Base-by-base conservation (phyloP, 2,329 filamentous ascomycete species). In the Niveomyces coronatus region DNA sequence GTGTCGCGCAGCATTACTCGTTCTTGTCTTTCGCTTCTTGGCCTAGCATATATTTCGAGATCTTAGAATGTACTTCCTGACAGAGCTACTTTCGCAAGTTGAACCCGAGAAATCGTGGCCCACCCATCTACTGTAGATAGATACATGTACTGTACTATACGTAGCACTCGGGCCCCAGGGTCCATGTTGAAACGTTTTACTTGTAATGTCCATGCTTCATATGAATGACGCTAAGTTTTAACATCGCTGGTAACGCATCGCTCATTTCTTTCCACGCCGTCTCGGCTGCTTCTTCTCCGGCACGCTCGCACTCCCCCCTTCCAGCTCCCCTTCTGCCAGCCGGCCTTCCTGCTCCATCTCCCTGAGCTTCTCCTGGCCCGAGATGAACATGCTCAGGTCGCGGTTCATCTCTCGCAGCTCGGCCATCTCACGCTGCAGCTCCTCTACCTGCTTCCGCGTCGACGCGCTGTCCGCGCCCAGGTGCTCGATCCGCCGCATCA, bases 301-400 rank as follows among this genome's bases (percentile, higher is more conserved):
- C 29, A 85, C 67, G 45, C 71, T 76, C n/a, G 79, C 68, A 37
- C 73, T 84, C 0, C 83, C 84, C 36, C 81, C 82, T 47, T 79
- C 76, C 26, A 91, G 58, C 56, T 89, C 84, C n/a, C 82, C 83
- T 22, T 76, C 73, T 41, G 74, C 68, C 23, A 73, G 49, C 46
- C 67, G 56, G 0, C 72, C 77, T 47, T 70, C 71, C 19, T 71
- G 72, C 55, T 76, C 74, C 60, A 87, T 62, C 57, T 80, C 73
- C 62, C 74, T 80, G 49, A 95, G 60, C 60, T 86, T 89, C 60
- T 91, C 79, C 57, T 83, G 77, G 0, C 85, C 82, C 15, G 78
- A 84, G 43, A 95, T 89, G 53, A 89, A 94, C 70, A 94, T 88
- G 35, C 71, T 79, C 54, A 95, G 56, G 55, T 95, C 89, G 11